Evolutionary conservation across 768 basidiomycete genomes (phyloP), one percentile per base, ranked within the genome.

Genomic region (Imleria badia): DNA sequence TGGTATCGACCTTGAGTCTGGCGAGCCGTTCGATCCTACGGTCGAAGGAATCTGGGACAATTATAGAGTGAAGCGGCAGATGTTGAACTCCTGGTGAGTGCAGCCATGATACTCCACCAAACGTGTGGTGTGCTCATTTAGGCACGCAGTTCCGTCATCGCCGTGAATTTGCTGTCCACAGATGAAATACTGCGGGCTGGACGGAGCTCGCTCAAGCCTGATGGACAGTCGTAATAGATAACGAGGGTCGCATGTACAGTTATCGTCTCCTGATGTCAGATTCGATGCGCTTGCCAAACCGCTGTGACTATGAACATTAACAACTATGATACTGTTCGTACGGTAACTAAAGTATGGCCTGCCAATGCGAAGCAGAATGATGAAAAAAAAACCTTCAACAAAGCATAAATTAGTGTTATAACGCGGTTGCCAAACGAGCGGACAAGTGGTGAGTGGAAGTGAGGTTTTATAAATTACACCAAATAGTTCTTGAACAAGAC

Each of bases 31-130:
- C 67, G 96, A 99, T 67, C 97, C 97, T 20, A 91, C 91, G 11
- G 86, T 92, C 6, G 90, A 94, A 67, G 97, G 97, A 35, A 86
- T 99, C 26, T 99, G 95, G 95, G 97, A 99, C 70, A 98, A 98
- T 75, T 98, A 97, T 69, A 81, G 97, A 60, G 97, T 99, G 56
- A 99, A 99, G 79, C 80, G 96, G 56, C 97, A 99, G 70, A 97
- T 99, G 94, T 75, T 99, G 43, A 95, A 98, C 68, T 96, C 94
- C 66, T 92, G 91, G 94, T 94, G 62, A 68, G 85, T 75, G 26
- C 38, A 46, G 26, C 34, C 55, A 51, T 40, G 23, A 53, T 41
- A 48, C 45, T 35, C 51, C 59, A 50, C 48, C 51, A 56, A 51
- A 55, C 53, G 50, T 60, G 55, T 64, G n/a, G n/a, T 49, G 60